A percentile compares a stretch with the other conserved stretches of the same genome.
Conservation (phyloP, 1,139 yeast species). For the Geotrichum europaeum region DNA sequence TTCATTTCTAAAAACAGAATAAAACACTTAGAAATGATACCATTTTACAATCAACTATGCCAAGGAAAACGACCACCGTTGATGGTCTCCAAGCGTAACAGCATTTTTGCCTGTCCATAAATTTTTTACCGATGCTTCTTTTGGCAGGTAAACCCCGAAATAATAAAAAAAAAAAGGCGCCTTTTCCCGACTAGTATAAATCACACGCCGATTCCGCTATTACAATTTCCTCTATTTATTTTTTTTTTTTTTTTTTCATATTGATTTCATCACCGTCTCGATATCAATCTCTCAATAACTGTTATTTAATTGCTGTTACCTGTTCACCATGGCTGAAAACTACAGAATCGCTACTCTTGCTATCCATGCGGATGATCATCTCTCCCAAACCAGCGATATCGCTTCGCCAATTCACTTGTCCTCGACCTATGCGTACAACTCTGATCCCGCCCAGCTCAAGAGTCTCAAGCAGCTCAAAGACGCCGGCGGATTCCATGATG, state of each 20-base stretch:
- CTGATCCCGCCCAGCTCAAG: conserved; percentile 49
- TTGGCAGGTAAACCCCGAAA: neutral
- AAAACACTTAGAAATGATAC: no score
- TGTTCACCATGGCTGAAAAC: conserved; percentile 7
- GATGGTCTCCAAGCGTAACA: neutral
- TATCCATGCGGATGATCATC: conserved; percentile 32
- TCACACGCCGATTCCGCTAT: neutral
- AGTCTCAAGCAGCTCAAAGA: conserved; percentile 39
- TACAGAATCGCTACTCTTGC: conserved; percentile 19
- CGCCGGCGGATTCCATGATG: conserved; percentile 32
- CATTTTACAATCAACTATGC: neutral
- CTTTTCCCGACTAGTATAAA: neutral
- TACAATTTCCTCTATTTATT: neutral
- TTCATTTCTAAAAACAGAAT: no score
- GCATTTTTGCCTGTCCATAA: neutral
- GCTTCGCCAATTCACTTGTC: conserved; percentile 78
- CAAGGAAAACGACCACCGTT: neutral
- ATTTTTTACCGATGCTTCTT: neutral
- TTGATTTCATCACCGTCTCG: neutral
- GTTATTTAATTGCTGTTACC: neutral
- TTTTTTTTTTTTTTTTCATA: neutral
- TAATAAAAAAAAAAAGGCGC: no score
- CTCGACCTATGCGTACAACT: conserved; percentile 65
- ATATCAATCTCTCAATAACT: neutral
- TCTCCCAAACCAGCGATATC: conserved; percentile 43